Conservation (phyloP, 257 asterid species). For the Solanum bukasovii region DNA sequence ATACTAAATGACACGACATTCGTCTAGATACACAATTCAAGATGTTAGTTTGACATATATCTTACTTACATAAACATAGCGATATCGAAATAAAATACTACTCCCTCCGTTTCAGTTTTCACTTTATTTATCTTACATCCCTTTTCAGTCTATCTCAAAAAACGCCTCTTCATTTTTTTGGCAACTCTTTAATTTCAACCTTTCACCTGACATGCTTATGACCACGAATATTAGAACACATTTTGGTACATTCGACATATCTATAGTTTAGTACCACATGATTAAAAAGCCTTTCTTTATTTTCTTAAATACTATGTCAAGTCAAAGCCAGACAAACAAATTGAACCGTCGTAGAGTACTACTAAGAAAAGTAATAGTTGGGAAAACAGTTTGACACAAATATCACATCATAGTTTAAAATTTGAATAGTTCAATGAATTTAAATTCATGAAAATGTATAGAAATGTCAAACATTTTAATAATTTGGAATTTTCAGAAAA, state of each 20-base stretch:
- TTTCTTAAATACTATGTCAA: background rate
- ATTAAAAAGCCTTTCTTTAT: no score
- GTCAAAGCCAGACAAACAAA: background rate
- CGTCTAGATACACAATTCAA: background rate
- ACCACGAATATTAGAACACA: background rate
- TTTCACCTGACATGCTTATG: no score
- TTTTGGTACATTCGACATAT: background rate
- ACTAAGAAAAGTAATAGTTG: background rate
- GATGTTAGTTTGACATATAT: background rate
- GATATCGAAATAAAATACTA: background rate
- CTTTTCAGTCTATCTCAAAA: background rate
- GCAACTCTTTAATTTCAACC: background rate
- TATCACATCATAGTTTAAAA: background rate
- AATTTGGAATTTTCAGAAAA: background rate
- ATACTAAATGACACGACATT: background rate
- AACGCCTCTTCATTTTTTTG: no score
- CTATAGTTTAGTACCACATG: background rate
- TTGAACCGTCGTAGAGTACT: no score
- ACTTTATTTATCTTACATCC: background rate
- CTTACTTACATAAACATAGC: background rate
- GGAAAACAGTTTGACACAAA: background rate
- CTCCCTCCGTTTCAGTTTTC: background rate
- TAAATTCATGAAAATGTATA: background rate
- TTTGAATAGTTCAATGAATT: background rate
- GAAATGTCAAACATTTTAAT: background rate